These are phyloP conservation scores for Schizosaccharomyces osmophilus DNA, from an alignment of 805 yeast genomes.

Conservation along the genomic window DNA sequence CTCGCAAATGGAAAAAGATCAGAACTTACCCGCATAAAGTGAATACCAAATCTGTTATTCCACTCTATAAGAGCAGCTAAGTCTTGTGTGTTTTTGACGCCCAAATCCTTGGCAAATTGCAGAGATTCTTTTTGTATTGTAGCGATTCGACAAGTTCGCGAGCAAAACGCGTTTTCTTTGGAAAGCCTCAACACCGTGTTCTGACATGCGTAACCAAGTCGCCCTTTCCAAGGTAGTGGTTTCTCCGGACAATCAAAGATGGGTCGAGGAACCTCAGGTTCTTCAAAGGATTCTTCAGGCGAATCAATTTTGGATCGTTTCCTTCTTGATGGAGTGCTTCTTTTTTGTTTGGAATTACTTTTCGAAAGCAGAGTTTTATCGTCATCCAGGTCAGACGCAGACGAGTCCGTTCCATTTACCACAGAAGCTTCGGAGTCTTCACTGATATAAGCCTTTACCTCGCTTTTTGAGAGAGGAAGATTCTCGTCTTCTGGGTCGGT, in stretches of 20 bases:
- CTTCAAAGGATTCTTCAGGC: background rate
- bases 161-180: background rate
- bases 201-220: background rate
- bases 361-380: too few species aligned
- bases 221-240: background rate
- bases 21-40: background rate
- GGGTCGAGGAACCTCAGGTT: background rate
- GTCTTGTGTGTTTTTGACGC: background rate
- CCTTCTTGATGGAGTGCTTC: too few species aligned
- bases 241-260: background rate
- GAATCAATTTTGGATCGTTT: background rate
- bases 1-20: slow-evolving; percentile 2
- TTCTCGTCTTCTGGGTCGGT: background rate
- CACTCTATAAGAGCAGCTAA: background rate
- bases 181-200: background rate
- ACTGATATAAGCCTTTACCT: background rate
- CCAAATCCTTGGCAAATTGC: background rate
- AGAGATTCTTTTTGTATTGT: background rate
- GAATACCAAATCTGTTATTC: slow-evolving; percentile 2
- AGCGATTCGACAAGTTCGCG: slow-evolving; percentile 1
- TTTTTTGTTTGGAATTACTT: too few species aligned
- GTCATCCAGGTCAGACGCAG: too few species aligned
- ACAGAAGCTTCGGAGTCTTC: background rate
- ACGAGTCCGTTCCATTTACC: background rate
- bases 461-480: background rate